Evolutionary conservation across 1,139 yeast genomes (phyloP), one percentile per base, ranked within the genome.

Genomic region (Zygosaccharomyces sapae): DNA sequence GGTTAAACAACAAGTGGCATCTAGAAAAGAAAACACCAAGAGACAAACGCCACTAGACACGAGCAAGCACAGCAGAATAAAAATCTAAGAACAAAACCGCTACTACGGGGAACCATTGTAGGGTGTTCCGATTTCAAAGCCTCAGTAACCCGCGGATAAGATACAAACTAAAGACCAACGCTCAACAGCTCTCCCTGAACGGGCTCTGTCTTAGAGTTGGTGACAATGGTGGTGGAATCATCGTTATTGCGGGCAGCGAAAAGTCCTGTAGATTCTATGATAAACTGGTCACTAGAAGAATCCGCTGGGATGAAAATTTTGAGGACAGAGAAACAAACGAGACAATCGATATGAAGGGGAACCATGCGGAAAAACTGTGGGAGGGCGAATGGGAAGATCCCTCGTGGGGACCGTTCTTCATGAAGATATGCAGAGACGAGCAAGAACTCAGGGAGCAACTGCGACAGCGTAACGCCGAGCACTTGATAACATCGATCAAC

Each of bases 111-210:
- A 29, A 20, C n/a, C 79, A 80, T 57, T 74, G 86, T 19, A 74
- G 80, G 1, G 89, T 86, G 0, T 88, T 81, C 63, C 70, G 72
- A 22, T 70, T 89, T 6, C 70, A 73, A 25, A 66, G 70, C 35
- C 66, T 87, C 20, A 70, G 71, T 0, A 83, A 83, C 61, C 83
- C 86, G 0, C 81, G 81, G 53, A 86, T 86, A 54, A 70, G 76
- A 39, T 88, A 73, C 66, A 88, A 88, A 60, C 74, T 89, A 18
- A 89, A 86, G 57, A 78, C 77, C 50, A 89, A 87, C 66, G 95
- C 96, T 2, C 79, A 80, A 55, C 94, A 89, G 59, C 64, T 80
- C 50, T 77, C 74, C 5, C 67, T 90, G 30, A 71, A 70, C 6
- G 97, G 97, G 0, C 70, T 83, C 30, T 66, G 73, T 44, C 66